Base-by-base conservation (phyloP, 257 asterid genomes). In the Nicotiana tomentosiformis region DNA sequence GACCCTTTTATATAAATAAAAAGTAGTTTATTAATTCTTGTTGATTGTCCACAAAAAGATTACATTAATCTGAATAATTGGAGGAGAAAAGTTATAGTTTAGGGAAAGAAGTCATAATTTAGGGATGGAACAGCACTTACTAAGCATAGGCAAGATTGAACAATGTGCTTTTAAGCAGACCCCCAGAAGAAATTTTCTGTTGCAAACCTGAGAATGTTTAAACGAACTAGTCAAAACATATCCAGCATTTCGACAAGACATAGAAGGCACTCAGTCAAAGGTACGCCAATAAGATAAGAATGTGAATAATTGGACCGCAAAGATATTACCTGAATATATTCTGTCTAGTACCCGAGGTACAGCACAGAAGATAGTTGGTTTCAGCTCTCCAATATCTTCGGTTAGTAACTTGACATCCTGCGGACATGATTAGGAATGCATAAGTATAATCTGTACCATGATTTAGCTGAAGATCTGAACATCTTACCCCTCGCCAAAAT, bases 401-500 rank as follows among this genome's bases (percentile, higher is more conserved):
- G 93, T 93, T 82, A 96, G 87, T 65, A 93, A 90, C 86, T 94
- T 94, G 51, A 79, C 82, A 92, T 95, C 99, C 99, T 95, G 89
- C 32, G 77, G 66, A 82, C 57, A 84, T 11, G 85, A 81, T 17
- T 37, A 80, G 10, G 3, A 58, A 4, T n/a, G 61, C 23, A 29
- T 80, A 67, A 35, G 58, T 18, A 7, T 56, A 76, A 80, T 62
- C 66, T 82, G 74, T 26, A 58, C 80, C 15, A 23, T 49, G 62
- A 62, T 32, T 69, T 11, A 57, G 26, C 62, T 69, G 43, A 49
- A 62, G 80, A 67, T 57, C 77, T 61, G 85, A 69, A 39, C 33
- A 35, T 74, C 92, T 87, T 87, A 96, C 99, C 97, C 99, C 99
- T 77, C 98, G 98, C 99, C 99, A 96, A 90, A 96, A 96, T 88